Evolutionary conservation across 805 yeast species (phyloP), one percentile per base, ranked within the genome.

Genomic region (Starmerella floricola): DNA sequence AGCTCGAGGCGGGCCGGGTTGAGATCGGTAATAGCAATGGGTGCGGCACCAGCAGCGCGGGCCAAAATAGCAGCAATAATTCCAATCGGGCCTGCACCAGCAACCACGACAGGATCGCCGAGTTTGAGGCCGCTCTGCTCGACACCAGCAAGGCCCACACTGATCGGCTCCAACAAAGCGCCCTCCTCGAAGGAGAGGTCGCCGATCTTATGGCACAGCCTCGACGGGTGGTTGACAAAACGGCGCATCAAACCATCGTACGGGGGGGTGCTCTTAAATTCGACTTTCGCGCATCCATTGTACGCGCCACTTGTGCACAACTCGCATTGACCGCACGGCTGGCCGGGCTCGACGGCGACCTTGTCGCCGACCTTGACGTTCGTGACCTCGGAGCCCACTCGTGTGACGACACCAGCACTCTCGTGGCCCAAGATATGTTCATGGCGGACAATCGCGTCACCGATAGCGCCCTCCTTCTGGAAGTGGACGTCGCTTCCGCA

Each of bases 401-500:
- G 70, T 16, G 69, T 49, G 21, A 75, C 67, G 34, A 64, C 66
- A 34, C 64, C 67, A 3, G 82, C 78, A 31, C 73, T 71, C 41
- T 73, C 70, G 55, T 79, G 71, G 59, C 83, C 73, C n/a, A 73
- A 66, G 19, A 62, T 57, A 5, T 78, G 78, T 18, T 79, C 81
- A 51, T 74, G 81, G 16, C 73, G 64, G 36, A 74, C 73, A n/a
- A 76, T 76, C 23, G 62, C 59, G 30, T 59, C 62, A 20, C 67
- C 82, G 46, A 78, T 77, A 44, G 66, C 69, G 35, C 85, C 86
- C 46, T 73, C 75, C 42, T 73, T 68, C 63, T 73, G 75, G 62
- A 76, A 77, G 56, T 79, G 85, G 46, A 78, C 67, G 58, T 79
- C 87, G 18, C 81, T 72, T 15, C 86, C 86, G 60, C 86, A 79